Evolutionary conservation across 805 yeast genomes (phyloP), one percentile per base, ranked within the genome.

Genomic region (Metschnikowia henanensis): DNA sequence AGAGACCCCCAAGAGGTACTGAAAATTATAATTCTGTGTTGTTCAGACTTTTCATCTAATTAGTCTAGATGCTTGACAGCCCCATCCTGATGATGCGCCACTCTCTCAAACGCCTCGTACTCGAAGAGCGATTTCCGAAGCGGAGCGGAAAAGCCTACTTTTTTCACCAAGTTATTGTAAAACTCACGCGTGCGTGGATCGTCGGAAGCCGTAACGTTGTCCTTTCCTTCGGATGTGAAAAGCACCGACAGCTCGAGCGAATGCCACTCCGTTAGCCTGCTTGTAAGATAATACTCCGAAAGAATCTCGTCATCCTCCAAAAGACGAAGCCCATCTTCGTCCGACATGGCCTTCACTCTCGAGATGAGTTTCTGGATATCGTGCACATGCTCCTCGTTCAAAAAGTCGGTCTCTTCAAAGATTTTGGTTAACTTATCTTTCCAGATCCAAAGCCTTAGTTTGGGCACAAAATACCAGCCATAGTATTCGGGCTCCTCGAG

Each of bases 341-440:
- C 69, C 9, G 51, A 39, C 59, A 65, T 58, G 20, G 52, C 52
- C 17, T 52, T 31, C 12, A 59, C 52, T 28, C 50, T 38, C 12
- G 18, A 35, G 28, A 54, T 41, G 35, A 59, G 31, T 22, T 45
- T 52, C n/a, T 53, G 51, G 21, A 38, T 20, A 22, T 47, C 43
- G n/a, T 30, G 29, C 3, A 38, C 10, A 3, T 37, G 33, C 12
- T 30, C 18, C 6, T 39, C 45, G 12, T 39, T 19, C 2, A n/a
- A 23, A 28, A 34, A 37, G 15, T 45, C 44, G 12, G 20, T 30
- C 17, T 41, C 45, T 1, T 41, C 35, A 15, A 61, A 59, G 3
- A 49, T 17, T 10, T 18, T 15, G 3, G 19, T 32, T 19, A 55
- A 18, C 17, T 50, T 47, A n/a, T 47, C 46, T 19, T 49, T 37